Evolutionary conservation across 441 rosid species (phyloP).

Genomic region (Corymbia calophylla): DNA sequence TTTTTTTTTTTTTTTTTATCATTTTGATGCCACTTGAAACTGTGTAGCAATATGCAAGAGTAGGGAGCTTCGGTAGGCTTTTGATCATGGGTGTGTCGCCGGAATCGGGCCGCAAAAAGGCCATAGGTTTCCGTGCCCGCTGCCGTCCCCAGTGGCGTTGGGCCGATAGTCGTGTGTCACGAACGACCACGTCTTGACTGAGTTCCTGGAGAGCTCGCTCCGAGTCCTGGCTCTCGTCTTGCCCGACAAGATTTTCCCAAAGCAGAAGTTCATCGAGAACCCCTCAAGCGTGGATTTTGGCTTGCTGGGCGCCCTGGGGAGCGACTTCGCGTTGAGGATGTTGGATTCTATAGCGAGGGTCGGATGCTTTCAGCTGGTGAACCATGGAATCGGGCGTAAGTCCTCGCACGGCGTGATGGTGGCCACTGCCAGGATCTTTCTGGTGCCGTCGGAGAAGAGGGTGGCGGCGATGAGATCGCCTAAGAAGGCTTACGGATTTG

Average conservation of each 20-base stretch:
- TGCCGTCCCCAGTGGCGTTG: conserved; percentile 68
- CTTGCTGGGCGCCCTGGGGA: conserved; percentile 14
- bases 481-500: conserved; percentile 46
- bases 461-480: conserved; percentile 27
- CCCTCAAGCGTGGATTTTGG: conserved; percentile 57
- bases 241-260: conserved; percentile 75
- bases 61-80: neutral
- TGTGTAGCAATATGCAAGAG: neutral
- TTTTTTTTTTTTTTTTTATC: neutral
- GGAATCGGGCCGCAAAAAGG: conserved; percentile 34
- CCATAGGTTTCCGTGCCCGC: conserved; percentile 78
- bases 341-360: conserved; percentile 43
- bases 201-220: conserved; percentile 64
- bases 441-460: conserved; percentile 32
- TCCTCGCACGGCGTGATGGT: conserved; percentile 19
- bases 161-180: conserved; percentile 70
- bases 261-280: conserved; percentile 43
- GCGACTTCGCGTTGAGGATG: conserved; percentile 19
- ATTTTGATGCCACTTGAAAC: neutral
- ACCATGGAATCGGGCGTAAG: conserved; percentile 46
- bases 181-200: conserved; percentile 61
- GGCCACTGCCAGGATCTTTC: conserved; percentile 31
- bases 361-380: conserved; percentile 76
- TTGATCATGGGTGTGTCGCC: conserved; percentile 33
- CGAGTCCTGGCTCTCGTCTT: conserved; percentile 74